Percentiles rank a stretch among this genome's conserved stretches.
These are phyloP conservation scores for Zoysia pacifica DNA, from an alignment of 176 grass and related monocot genomes.

Conservation along the genomic window DNA sequence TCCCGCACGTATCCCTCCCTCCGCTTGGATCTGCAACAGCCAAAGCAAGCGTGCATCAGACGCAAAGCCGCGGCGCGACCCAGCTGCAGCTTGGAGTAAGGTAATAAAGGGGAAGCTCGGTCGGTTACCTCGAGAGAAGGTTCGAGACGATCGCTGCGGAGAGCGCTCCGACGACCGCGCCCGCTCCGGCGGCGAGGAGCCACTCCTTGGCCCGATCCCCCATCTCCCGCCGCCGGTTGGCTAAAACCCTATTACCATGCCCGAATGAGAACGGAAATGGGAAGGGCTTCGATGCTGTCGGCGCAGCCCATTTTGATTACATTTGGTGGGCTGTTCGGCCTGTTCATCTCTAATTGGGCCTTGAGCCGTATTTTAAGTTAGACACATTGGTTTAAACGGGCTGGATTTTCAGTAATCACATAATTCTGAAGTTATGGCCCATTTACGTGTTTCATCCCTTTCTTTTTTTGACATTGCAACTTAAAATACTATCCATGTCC, in stretches of 20 bases:
- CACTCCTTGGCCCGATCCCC: conserved; percentile 61
- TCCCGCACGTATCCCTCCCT: conserved; percentile 34
- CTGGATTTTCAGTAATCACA: not conserved
- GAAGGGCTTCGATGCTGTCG: not conserved
- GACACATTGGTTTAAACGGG: not conserved
- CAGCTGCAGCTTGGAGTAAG: not conserved
- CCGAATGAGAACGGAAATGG: not conserved
- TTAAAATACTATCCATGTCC: no score
- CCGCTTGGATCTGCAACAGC: conserved; percentile 36
- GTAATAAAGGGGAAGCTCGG: not conserved
- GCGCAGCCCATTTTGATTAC: not conserved
- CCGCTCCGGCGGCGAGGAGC: conserved; percentile 51
- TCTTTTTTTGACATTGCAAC: no score
- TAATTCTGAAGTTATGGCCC: no score
- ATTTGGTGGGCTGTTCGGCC: not conserved
- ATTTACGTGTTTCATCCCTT: no score
- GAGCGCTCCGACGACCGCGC: conserved; percentile 60
- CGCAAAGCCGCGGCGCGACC: not conserved
- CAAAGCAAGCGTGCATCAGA: not conserved
- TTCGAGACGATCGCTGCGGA: conserved; percentile 46
- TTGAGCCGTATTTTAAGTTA: not conserved
- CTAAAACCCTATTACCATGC: conserved; percentile 40
- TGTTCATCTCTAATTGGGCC: no score
- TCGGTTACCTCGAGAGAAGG: conserved; percentile 52
- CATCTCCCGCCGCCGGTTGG: conserved; percentile 34